Percentiles rank a stretch among this genome's conserved stretches.
Conservation (phyloP, 2,329 filamentous ascomycete genomes). For the Didymella pomorum region DNA sequence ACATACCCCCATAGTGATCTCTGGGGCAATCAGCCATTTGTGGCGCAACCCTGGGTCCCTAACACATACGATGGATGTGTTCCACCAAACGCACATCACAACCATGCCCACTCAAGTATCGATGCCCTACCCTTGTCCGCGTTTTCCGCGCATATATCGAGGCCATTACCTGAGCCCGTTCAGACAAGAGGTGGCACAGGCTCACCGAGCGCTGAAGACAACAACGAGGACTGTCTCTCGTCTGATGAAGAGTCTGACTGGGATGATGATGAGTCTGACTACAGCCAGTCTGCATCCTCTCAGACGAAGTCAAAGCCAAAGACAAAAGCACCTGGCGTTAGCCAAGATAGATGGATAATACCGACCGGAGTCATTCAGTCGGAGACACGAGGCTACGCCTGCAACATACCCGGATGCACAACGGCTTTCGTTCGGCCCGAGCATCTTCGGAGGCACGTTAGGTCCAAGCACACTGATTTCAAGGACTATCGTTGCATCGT, state of each 20-base stretch:
- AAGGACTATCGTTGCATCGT: conserved; percentile 26
- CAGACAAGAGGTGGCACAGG: background rate
- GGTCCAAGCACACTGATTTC: conserved; percentile 24
- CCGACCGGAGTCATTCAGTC: conserved; percentile 3
- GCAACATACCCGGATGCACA: conserved; percentile 13
- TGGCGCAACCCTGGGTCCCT: conserved; percentile 14
- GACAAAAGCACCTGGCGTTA: conserved; percentile 17
- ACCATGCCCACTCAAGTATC: background rate
- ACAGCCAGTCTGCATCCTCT: conserved; percentile 3
- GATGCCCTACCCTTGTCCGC: background rate
- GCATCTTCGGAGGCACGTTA: conserved; percentile 35
- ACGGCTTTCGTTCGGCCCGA: conserved; percentile 30
- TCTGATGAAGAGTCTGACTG: conserved; percentile 10
- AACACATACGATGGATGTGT: conserved; percentile 1
- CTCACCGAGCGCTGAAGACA: background rate
- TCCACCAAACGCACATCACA: background rate
- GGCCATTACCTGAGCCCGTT: background rate
- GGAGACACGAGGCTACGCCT: conserved; percentile 23
- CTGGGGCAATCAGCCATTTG: conserved; percentile 16
- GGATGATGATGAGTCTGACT: conserved; percentile 6
- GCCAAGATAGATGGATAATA: conserved; percentile 25
- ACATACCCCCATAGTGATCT: conserved; percentile 3
- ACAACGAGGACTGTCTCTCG: background rate
- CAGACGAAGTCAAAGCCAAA: background rate
- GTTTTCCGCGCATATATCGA: background rate